A percentile compares a stretch with the other conserved stretches of the same genome.
phyloP scores from a whole-genome alignment of 1,284 basidiomycete genomes.

The Apiotrichum brassicae region DNA sequence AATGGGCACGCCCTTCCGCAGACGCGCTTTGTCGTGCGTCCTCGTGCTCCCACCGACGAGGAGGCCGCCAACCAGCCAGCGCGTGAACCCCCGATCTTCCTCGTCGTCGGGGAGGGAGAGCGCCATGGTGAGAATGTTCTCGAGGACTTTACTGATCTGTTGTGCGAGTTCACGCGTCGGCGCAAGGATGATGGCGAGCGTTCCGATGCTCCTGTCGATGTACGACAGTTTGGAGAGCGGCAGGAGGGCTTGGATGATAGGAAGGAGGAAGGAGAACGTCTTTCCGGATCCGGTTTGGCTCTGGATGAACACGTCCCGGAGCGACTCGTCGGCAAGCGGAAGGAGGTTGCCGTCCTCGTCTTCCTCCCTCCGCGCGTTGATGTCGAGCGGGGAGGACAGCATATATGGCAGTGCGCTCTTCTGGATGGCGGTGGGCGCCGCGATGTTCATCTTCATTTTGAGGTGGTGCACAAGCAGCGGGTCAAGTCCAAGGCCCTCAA shows the following conservation, averaged over 20 bases:
- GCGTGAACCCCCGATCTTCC: constrained; percentile 56
- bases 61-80: constrained; percentile 91
- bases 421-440: constrained; percentile 87
- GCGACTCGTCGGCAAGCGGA: constrained; percentile 1
- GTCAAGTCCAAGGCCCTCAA: constrained; percentile 69
- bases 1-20: constrained; percentile 67
- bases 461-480: constrained; percentile 76
- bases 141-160: constrained; percentile 74
- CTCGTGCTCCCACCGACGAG: constrained; percentile 72
- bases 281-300: constrained; percentile 98
- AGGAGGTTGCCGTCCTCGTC: constrained; percentile 11
- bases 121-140: constrained; percentile 63
- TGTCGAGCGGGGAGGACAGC: constrained; percentile 49
- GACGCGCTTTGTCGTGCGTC: constrained; percentile 65
- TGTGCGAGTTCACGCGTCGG: constrained; percentile 93
- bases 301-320: constrained; percentile 88
- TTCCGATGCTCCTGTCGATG: constrained; percentile 80
- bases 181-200: constrained; percentile 87
- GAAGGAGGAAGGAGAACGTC: constrained; percentile 88
- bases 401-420: constrained; percentile 70
- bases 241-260: constrained; percentile 88
- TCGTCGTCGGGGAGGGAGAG: constrained; percentile 47
- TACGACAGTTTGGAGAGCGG: constrained; percentile 79
- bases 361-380: constrained; percentile 15
- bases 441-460: constrained; percentile 70